Conservation (phyloP, 108 stramenopile species). For the Epithemia pelagica region DNA sequence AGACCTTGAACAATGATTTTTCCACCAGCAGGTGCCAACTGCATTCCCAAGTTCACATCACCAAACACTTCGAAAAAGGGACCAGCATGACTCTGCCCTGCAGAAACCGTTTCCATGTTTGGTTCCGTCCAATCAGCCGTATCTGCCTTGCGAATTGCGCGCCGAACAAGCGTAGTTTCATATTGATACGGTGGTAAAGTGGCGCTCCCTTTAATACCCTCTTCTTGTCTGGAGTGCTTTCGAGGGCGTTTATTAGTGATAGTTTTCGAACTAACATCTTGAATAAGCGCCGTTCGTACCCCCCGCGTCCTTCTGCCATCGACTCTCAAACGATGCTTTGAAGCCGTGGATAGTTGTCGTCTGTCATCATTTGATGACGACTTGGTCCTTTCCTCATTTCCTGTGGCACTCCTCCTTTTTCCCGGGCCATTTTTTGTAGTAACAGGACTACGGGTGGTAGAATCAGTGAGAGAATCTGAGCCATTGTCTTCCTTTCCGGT, state of each 20-base stretch:
- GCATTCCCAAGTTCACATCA: slow-evolving; percentile 76
- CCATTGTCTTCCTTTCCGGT: no score
- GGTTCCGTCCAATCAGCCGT: not conserved
- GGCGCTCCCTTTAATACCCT: not conserved
- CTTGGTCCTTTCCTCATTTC: no score
- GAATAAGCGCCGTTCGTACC: not conserved
- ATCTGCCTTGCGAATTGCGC: slow-evolving; percentile 45
- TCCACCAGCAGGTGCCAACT: slow-evolving; percentile 64
- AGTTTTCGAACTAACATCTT: no score
- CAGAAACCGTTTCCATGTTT: not conserved
- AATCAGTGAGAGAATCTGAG: no score
- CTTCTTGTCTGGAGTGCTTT: not conserved
- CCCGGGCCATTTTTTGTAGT: no score
- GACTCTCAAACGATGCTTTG: not conserved
- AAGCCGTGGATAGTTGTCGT: no score
- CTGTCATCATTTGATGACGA: no score
- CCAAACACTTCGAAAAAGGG: slow-evolving; percentile 45
- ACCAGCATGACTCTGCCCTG: not conserved
- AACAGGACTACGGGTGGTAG: no score
- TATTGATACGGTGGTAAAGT: slow-evolving; percentile 31
- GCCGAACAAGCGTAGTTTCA: slow-evolving; percentile 26
- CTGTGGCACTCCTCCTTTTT: no score
- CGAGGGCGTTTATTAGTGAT: no score
- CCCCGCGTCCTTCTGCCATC: not conserved
- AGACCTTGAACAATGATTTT: slow-evolving; percentile 78